Evolutionary conservation across 305 asterid species (phyloP).

Genomic region (Galium porrigens): DNA sequence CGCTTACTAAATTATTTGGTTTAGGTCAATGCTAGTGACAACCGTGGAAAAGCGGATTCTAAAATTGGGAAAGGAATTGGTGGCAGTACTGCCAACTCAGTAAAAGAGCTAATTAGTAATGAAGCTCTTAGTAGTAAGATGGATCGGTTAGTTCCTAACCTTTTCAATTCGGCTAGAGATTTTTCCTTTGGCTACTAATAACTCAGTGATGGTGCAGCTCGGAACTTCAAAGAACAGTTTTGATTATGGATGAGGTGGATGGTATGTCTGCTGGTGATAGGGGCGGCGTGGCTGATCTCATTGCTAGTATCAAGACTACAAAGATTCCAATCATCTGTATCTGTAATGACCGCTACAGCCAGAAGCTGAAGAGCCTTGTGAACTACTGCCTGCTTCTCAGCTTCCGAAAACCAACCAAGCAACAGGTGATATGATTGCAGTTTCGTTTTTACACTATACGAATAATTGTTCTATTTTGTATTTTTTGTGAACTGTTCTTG

Average conservation of each 20-base stretch:
- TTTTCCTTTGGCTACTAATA: constrained; percentile 14
- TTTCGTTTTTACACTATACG: background rate
- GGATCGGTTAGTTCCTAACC: constrained; percentile 43
- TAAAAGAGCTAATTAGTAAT: constrained; percentile 85
- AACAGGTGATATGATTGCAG: constrained; percentile 42
- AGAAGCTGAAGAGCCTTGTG: constrained; percentile 90
- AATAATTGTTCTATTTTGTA: background rate
- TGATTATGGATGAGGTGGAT: constrained; percentile 97
- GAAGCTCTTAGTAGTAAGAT: constrained; percentile 44
- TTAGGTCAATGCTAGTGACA: constrained; percentile 97
- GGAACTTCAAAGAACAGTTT: constrained; percentile 59
- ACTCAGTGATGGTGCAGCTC: constrained; percentile 38
- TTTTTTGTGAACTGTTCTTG: background rate
- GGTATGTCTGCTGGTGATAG: constrained; percentile 99
- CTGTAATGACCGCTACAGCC: constrained; percentile 94
- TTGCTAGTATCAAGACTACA: constrained; percentile 80
- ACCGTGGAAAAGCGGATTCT: constrained; percentile 91
- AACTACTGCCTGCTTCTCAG: constrained; percentile 74
- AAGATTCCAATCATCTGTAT: constrained; percentile 91
- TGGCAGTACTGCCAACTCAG: constrained; percentile 82
- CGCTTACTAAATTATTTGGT: constrained; percentile 14
- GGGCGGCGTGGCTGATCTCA: constrained; percentile 97
- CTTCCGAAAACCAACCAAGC: constrained; percentile 91
- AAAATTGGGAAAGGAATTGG: constrained; percentile 81
- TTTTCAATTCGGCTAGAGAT: constrained; percentile 11